A percentile compares a stretch with the other conserved stretches of the same genome.
phyloP scores from a whole-genome alignment of 140 eudicot genomes.

The Senecio squalidus region DNA sequence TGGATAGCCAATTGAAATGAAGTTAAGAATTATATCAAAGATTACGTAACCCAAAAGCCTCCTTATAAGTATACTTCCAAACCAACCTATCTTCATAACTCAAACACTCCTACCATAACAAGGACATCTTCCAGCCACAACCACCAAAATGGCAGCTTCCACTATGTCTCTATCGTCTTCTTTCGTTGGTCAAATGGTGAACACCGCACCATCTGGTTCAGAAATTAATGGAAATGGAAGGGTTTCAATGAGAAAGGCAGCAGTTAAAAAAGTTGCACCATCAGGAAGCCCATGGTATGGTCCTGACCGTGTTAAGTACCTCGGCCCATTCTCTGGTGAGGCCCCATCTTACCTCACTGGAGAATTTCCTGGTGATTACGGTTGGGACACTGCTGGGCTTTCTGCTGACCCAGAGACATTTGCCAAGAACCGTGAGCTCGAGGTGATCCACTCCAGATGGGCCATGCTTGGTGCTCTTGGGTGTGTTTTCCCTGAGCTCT shows the following conservation, averaged over 20 bases:
- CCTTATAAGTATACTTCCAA: no score
- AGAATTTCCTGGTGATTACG: conserved; percentile 64
- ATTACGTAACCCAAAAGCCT: no score
- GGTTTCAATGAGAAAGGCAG: conserved; percentile 37
- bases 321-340: conserved; percentile 68
- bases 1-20: no score
- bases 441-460: conserved; percentile 60
- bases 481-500: conserved; percentile 56
- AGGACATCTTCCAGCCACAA: no score
- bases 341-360: conserved; percentile 61
- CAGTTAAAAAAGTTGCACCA: conserved; percentile 29
- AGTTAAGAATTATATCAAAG: no score
- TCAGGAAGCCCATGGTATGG: conserved; percentile 74
- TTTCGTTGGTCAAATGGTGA: conserved; percentile 41
- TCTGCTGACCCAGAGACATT: conserved; percentile 68
- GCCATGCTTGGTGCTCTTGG: conserved; percentile 69
- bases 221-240: conserved; percentile 24
- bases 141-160: conserved; percentile 44
- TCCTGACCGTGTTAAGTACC: conserved; percentile 70
- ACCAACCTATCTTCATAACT: no score
- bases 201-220: conserved; percentile 25
- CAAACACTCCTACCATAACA: no score
- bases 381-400: conserved; percentile 69
- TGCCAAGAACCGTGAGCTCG: conserved; percentile 67
- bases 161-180: conserved; percentile 51